Conservation (phyloP, 208 protist genomes). For the Wallacemonas sp. region DNA sequence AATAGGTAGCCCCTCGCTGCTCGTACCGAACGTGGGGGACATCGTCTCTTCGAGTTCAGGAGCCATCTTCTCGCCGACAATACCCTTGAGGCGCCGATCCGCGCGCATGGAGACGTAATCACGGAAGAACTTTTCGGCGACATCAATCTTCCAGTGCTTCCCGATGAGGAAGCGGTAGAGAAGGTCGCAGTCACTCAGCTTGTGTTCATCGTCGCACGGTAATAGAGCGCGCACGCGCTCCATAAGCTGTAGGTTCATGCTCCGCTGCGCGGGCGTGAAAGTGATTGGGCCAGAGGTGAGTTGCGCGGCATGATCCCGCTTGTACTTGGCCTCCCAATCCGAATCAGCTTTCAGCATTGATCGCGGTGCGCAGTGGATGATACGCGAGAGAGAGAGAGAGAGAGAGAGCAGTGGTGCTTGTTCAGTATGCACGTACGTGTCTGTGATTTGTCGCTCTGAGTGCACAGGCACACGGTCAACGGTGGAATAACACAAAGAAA, state of each 20-base stretch:
- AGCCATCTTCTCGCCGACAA: slow-evolving; percentile 46
- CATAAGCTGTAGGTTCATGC: slow-evolving; percentile 58
- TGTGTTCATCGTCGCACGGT: slow-evolving; percentile 64
- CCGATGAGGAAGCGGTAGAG: slow-evolving; percentile 83
- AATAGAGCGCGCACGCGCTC: slow-evolving; percentile 39
- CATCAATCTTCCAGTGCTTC: slow-evolving; percentile 44
- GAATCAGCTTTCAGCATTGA: neutral
- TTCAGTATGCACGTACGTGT: too few species aligned
- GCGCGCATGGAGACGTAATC: slow-evolving; percentile 48
- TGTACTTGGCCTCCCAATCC: slow-evolving; percentile 44
- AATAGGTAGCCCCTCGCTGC: slow-evolving; percentile 56
- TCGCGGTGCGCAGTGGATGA: neutral
- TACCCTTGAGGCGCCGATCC: slow-evolving; percentile 41
- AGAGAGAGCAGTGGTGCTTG: slow-evolving; percentile 5
- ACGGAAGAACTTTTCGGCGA: slow-evolving; percentile 35
- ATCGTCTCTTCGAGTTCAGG: slow-evolving; percentile 33
- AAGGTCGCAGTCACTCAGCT: slow-evolving; percentile 76
- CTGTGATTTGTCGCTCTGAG: too few species aligned
- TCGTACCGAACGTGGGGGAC: slow-evolving; percentile 53
- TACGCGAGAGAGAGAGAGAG: neutral
- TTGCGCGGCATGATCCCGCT: slow-evolving; percentile 30
- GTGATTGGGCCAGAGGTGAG: slow-evolving; percentile 32
- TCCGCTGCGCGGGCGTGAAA: slow-evolving; percentile 46
- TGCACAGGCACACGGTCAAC: too few species aligned
- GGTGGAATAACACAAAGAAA: too few species aligned